These are phyloP conservation scores for Podospora sp. DNA, from an alignment of 495 filamentous ascomycete genomes.

Conservation along the genomic window DNA sequence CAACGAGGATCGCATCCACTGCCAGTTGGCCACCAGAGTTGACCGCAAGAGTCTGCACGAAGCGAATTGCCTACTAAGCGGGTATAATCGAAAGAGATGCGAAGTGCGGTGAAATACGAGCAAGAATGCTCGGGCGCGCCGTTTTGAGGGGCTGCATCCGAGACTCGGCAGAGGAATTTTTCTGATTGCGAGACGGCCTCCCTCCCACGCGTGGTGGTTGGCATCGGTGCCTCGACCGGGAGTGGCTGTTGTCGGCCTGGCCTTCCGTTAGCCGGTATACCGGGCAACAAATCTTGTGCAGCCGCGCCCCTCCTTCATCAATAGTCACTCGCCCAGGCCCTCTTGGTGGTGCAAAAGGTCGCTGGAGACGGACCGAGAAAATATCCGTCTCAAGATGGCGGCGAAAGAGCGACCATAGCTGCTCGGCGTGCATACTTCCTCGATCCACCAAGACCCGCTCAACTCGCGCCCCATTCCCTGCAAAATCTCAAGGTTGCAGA, in stretches of 20 bases:
- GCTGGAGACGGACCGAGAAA: neutral
- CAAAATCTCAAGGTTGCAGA: conserved; percentile 11
- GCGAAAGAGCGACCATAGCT: neutral
- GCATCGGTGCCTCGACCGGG: neutral
- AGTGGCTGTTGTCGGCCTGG: neutral
- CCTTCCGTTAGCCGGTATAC: neutral
- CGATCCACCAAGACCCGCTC: conserved; percentile 1
- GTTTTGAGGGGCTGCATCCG: conserved; percentile 2
- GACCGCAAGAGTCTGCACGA: neutral
- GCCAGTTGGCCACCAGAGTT: neutral
- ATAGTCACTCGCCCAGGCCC: neutral
- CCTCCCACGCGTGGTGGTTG: too few relatives aligned
- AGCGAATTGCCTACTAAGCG: neutral
- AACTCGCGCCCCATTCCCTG: conserved; percentile 10
- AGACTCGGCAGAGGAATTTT: conserved; percentile 5
- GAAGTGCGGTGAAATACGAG: neutral
- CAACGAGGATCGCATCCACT: conserved; percentile 8
- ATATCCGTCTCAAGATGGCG: neutral
- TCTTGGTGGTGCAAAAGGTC: neutral
- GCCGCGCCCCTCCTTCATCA: neutral
- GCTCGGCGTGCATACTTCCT: neutral
- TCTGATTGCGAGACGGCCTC: neutral
- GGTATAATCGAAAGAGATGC: neutral
- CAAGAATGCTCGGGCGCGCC: conserved; percentile 10
- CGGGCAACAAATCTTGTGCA: too few relatives aligned